Percentiles rank a stretch among this genome's conserved stretches.
phyloP scores from a whole-genome alignment of 1,139 yeast species.

The Pichia sp. region DNA sequence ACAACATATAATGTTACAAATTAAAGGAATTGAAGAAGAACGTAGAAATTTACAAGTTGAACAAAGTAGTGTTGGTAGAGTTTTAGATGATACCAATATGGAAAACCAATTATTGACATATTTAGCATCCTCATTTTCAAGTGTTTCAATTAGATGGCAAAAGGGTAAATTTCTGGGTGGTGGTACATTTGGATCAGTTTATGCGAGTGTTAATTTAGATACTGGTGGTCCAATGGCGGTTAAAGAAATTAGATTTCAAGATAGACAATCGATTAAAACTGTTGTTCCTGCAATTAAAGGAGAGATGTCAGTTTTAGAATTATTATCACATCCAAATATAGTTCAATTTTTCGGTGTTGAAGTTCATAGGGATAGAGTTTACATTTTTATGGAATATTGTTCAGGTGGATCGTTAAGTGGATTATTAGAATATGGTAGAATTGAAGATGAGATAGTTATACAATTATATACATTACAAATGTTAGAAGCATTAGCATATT shows the following conservation, averaged over 20 bases:
- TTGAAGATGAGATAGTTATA: conserved; percentile 90
- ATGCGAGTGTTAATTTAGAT: conserved; percentile 85
- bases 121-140: conserved; percentile 83
- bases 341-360: conserved; percentile 97
- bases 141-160: conserved; percentile 94
- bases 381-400: conserved; percentile 95
- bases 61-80: conserved; percentile 70
- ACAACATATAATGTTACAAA: conserved; percentile 53
- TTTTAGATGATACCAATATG: conserved; percentile 77
- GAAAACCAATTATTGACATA: conserved; percentile 84
- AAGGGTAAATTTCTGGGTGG: conserved; percentile 92
- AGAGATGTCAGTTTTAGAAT: conserved; percentile 94
- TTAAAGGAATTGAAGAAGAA: conserved; percentile 51
- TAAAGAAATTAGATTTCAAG: conserved; percentile 88
- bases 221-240: conserved; percentile 97
- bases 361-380: conserved; percentile 92
- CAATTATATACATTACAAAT: conserved; percentile 88
- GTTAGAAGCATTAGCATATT: conserved; percentile 90
- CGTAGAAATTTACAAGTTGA: conserved; percentile 47
- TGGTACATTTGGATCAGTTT: conserved; percentile 93
- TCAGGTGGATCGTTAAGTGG: conserved; percentile 92
- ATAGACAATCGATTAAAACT: conserved; percentile 76
- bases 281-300: conserved; percentile 87
- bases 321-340: conserved; percentile 91
- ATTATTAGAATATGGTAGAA: conserved; percentile 79